phyloP scores from a whole-genome alignment of 2,329 filamentous ascomycete species.

The Grosmannia penicillata region DNA sequence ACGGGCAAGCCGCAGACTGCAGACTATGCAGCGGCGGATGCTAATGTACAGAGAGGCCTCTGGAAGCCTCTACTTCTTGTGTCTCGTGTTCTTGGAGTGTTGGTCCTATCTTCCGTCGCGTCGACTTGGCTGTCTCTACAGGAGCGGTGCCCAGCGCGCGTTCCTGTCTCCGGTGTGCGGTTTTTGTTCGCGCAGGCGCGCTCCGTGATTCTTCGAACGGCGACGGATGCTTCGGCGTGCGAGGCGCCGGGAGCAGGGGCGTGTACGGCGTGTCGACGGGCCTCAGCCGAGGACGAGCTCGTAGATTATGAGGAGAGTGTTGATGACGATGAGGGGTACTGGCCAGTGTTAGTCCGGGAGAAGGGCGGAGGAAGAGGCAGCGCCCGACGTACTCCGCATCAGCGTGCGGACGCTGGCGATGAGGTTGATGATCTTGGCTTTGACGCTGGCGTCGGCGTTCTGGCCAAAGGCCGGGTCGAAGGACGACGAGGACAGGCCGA shows the following conservation, averaged over 20 bases:
- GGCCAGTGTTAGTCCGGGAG: slow-evolving; percentile 2
- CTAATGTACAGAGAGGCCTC: too few species aligned
- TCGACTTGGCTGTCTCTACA: too few species aligned
- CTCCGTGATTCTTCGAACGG: too few species aligned
- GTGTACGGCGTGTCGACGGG: too few species aligned
- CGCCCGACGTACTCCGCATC: slow-evolving; percentile 63
- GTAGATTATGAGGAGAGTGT: slow-evolving; percentile 70
- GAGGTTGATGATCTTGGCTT: slow-evolving; percentile 75
- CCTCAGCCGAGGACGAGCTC: slow-evolving; percentile 58
- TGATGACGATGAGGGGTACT: slow-evolving; percentile 79
- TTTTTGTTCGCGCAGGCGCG: too few species aligned
- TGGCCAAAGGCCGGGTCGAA: slow-evolving; percentile 69
- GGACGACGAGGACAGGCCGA: slow-evolving; percentile 62
- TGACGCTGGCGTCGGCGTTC: slow-evolving; percentile 59
- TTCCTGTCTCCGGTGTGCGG: too few species aligned
- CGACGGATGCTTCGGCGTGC: too few species aligned
- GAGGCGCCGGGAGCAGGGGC: too few species aligned
- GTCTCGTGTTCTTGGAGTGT: not conserved
- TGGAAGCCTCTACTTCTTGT: too few species aligned
- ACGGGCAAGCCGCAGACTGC: too few species aligned
- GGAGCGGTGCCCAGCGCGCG: too few species aligned
- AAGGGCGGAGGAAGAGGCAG: not conserved
- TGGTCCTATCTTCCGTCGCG: not conserved
- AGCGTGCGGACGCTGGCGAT: slow-evolving; percentile 82
- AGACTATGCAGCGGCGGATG: too few species aligned